These are phyloP conservation scores for Pythium aristosporum DNA, from an alignment of 352 stramenopile genomes.

Conservation along the genomic window DNA sequence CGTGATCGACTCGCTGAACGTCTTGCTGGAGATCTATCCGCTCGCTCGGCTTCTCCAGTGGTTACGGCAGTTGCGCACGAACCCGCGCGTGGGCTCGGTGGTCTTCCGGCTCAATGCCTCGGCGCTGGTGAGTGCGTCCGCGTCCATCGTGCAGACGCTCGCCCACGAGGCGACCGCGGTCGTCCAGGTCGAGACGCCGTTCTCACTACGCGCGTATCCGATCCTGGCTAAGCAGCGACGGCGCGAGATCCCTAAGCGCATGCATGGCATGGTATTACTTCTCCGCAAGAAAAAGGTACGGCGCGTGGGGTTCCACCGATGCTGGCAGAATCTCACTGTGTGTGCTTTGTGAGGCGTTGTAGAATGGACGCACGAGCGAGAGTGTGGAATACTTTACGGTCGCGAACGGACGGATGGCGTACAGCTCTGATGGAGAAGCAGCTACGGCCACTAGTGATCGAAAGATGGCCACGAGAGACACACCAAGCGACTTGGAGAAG, in stretches of 20 bases:
- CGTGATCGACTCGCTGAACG: constrained; percentile 65
- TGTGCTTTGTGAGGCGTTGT: constrained; percentile 3
- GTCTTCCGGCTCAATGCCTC: constrained; percentile 46
- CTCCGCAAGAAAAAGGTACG: constrained; percentile 66
- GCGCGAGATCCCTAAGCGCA: constrained; percentile 54
- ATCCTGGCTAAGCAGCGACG: constrained; percentile 59
- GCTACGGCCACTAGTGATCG: not conserved
- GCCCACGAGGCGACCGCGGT: constrained; percentile 45
- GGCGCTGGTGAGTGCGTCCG: constrained; percentile 20
- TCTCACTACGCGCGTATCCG: constrained; percentile 53
- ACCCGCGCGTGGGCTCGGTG: constrained; percentile 41
- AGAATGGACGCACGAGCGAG: constrained; percentile 69
- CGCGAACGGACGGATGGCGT: constrained; percentile 26
- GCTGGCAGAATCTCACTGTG: not conserved
- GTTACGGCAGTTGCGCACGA: constrained; percentile 34
- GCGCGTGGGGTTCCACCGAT: not conserved
- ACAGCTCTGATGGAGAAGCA: constrained; percentile 17
- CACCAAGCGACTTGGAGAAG: not conserved
- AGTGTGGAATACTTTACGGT: constrained; percentile 67
- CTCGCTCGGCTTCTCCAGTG: constrained; percentile 45
- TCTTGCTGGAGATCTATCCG: constrained; percentile 50
- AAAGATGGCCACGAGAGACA: not conserved
- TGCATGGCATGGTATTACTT: constrained; percentile 59
- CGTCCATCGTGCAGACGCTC: constrained; percentile 23
- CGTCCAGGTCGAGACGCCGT: constrained; percentile 52